Percentiles rank a stretch among this genome's conserved stretches.
Conservation (phyloP, 345 rosid species). For the Angophora floribunda region DNA sequence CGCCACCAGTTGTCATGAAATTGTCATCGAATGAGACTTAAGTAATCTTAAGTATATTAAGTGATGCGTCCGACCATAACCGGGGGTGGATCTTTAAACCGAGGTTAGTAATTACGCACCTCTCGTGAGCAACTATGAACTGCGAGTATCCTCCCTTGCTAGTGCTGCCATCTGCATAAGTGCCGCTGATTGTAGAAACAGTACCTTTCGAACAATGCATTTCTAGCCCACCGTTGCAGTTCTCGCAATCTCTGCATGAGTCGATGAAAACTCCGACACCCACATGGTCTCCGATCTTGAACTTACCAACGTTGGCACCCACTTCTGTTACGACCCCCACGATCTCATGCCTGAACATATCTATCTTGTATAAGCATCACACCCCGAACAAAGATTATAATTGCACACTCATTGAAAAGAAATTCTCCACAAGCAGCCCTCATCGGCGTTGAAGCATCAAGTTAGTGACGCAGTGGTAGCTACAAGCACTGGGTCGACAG, state of each 20-base stretch:
- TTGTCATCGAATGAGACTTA: background rate
- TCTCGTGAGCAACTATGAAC: conserved; percentile 18
- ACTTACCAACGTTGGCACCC: background rate
- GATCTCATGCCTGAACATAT: conserved; percentile 1
- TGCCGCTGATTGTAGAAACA: conserved; percentile 11
- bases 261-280: conserved; percentile 5
- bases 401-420: background rate
- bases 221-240: conserved; percentile 17
- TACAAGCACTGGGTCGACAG: background rate
- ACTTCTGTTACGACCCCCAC: background rate
- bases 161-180: conserved; percentile 27
- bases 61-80: background rate
- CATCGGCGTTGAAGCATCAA: background rate
- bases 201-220: conserved; percentile 8
- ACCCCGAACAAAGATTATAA: background rate
- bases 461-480: background rate
- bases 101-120: background rate
- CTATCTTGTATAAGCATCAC: background rate
- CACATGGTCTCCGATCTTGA: conserved; percentile 2
- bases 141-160: conserved; percentile 34
- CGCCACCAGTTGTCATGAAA: background rate
- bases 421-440: background rate
- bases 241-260: conserved; percentile 16
- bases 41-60: background rate
- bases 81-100: background rate